Conservation (phyloP, 768 basidiomycete species). For the Neoboletus brunneissimus region DNA sequence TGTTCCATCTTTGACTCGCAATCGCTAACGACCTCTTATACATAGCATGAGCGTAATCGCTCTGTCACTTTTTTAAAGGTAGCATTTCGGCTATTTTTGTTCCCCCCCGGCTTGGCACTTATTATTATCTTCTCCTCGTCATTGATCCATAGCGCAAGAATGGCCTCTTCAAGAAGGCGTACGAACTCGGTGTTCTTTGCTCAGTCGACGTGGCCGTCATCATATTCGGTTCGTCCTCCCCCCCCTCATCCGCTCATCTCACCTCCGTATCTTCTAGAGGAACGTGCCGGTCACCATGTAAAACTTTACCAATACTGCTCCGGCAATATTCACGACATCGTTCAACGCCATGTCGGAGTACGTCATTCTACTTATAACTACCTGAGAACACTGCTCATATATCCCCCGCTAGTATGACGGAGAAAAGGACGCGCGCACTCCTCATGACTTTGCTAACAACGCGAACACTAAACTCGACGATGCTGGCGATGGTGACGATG, state of each 20-base stretch:
- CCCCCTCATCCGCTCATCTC: background rate
- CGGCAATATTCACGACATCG: slow-evolving; percentile 62
- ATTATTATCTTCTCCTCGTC: slow-evolving; percentile 25
- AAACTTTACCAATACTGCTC: slow-evolving; percentile 85
- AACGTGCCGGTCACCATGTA: slow-evolving; percentile 72
- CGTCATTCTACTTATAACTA: background rate
- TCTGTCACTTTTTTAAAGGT: slow-evolving; percentile 91
- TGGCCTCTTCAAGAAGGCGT: slow-evolving; percentile 88
- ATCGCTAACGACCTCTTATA: slow-evolving; percentile 39
- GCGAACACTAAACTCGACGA: slow-evolving; percentile 34
- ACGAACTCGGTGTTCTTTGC: slow-evolving; percentile 87
- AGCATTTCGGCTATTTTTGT: slow-evolving; percentile 64
- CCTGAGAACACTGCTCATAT: slow-evolving; percentile 11
- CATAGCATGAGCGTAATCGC: slow-evolving; percentile 87
- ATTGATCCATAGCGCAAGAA: slow-evolving; percentile 66
- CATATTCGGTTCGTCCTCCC: slow-evolving; percentile 63
- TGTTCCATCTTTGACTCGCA: slow-evolving; percentile 32
- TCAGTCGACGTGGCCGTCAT: slow-evolving; percentile 87
- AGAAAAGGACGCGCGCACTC: slow-evolving; percentile 48
- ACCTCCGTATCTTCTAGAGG: slow-evolving; percentile 45
- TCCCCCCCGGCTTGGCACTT: slow-evolving; percentile 36
- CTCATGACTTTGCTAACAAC: slow-evolving; percentile 47
- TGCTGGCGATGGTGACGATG: slow-evolving; percentile 40
- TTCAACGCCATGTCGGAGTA: slow-evolving; percentile 63
- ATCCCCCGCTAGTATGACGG: slow-evolving; percentile 42